Evolutionary conservation across 805 yeast species (phyloP), one percentile per base, ranked within the genome.

Genomic region (Teunomyces panamensis): DNA sequence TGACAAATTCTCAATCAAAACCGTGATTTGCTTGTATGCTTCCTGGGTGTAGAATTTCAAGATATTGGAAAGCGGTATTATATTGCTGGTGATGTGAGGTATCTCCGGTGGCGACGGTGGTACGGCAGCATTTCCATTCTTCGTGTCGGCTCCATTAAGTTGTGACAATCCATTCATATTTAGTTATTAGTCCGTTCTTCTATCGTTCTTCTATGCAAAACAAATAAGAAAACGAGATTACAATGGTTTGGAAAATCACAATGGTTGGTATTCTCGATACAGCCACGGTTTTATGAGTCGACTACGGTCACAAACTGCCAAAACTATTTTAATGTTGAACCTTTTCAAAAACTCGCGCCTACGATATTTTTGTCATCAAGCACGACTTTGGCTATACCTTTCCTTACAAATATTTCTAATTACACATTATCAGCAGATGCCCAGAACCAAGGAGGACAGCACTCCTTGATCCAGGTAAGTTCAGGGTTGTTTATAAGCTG

Each of bases 71-170:
- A 88, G 66, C 9, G 92, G 83, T 2, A 85, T 74, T 56, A 85
- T 82, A 60, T 88, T 88, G 49, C 78, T 78, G 13, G 87, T 77
- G 50, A 89, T 77, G 60, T 87, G 96, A 10, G 94, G 91, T 34
- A 88, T 74, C 24, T 64, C 65, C 16, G 81, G 80, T 32, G 62
- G 56, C 28, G 43, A 39, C n/a, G 62, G 56, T 29, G 43, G 34
- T 10, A 36, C 33, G 6, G 20, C 33, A 8, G 43, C 49, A 17
- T 42, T 42, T 9, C 44, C 35, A 11, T 33, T 43, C 30, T 29
- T 39, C 27, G 34, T 29, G 34, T 39, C 30, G 26, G 34, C 14
- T 30, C 36, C 45, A 32, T 43, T 30, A 8, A 27, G 30, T 42
- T 42, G 39, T 20, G 36, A 26, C 39, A 17, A 13, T 30, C 36